Percentiles rank a stretch among this genome's conserved stretches.
phyloP scores from a whole-genome alignment of 352 stramenopile species.

The Globisporangium cylindrosporum region DNA sequence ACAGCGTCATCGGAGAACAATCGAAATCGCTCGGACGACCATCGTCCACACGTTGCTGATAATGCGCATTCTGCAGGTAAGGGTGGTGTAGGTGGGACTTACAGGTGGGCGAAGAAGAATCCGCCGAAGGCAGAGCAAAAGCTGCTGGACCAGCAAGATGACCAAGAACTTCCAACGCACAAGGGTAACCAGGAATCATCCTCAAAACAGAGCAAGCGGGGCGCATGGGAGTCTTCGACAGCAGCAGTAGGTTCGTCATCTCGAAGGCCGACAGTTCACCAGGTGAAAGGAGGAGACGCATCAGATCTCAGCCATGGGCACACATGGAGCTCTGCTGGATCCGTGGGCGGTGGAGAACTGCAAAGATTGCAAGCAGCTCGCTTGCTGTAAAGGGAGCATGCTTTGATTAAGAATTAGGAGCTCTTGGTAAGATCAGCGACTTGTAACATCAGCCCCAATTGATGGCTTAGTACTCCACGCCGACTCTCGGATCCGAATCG shows the following conservation, averaged over 20 bases:
- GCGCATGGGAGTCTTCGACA: slow-evolving; percentile 1
- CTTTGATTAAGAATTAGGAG: no score
- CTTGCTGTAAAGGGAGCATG: no score
- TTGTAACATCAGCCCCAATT: no score
- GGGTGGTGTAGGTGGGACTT: not conserved
- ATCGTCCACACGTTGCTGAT: not conserved
- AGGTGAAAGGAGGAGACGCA: not conserved
- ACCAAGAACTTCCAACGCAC: not conserved
- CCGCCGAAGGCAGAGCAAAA: not conserved
- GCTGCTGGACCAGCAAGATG: not conserved
- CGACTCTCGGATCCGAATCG: no score
- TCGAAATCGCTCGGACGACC: not conserved
- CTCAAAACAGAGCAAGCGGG: not conserved
- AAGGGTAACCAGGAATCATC: slow-evolving; percentile 9
- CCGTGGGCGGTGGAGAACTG: no score
- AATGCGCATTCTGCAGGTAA: not conserved
- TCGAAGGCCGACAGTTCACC: not conserved
- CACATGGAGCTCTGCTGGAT: not conserved
- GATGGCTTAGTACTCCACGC: no score
- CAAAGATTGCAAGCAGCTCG: no score
- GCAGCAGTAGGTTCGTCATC: not conserved
- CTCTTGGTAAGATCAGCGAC: no score
- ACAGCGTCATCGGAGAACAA: slow-evolving; percentile 3
- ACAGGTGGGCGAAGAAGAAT: slow-evolving; percentile 5
- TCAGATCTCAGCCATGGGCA: not conserved